phyloP scores from a whole-genome alignment of 1,284 basidiomycete species.

The Ustilago hordei region DNA sequence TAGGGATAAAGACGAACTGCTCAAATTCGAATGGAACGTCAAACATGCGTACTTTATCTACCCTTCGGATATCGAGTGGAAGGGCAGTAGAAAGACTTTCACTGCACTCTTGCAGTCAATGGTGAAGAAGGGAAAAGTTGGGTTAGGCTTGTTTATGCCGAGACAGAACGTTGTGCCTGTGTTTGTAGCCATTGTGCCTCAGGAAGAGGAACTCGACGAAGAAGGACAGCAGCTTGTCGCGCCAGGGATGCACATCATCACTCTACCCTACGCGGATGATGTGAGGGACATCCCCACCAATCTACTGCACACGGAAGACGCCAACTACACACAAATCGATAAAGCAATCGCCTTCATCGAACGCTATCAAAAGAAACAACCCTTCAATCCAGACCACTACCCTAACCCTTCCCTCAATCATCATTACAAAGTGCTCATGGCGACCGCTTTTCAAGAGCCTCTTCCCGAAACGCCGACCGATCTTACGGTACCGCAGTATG shows the following conservation, averaged over 20 bases:
- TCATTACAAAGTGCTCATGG: constrained; percentile 90
- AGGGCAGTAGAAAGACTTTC: constrained; percentile 91
- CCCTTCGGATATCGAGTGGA: constrained; percentile 88
- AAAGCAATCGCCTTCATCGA: constrained; percentile 81
- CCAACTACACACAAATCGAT: constrained; percentile 78
- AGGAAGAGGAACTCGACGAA: constrained; percentile 77
- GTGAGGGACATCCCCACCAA: constrained; percentile 79
- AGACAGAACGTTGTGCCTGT: constrained; percentile 80
- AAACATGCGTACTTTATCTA: constrained; percentile 93
- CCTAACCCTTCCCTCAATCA: constrained; percentile 88
- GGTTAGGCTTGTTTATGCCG: constrained; percentile 79
- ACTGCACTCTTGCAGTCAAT: constrained; percentile 86
- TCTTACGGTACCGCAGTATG: constrained; percentile 81
- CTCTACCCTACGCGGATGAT: constrained; percentile 92
- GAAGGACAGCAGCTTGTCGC: constrained; percentile 82
- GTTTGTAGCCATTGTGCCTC: constrained; percentile 86
- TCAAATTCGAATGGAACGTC: constrained; percentile 87
- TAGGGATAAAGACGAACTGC: constrained; percentile 74
- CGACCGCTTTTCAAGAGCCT: constrained; percentile 85
- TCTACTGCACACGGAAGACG: constrained; percentile 70
- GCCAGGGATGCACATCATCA: constrained; percentile 90
- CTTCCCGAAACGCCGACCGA: constrained; percentile 76
- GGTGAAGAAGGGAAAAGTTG: constrained; percentile 84
- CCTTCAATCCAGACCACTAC: constrained; percentile 87
- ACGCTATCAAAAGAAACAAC: constrained; percentile 81